These are phyloP conservation scores for Paspalum vaginatum DNA, from an alignment of 176 grass and related monocot genomes.

Conservation along the genomic window DNA sequence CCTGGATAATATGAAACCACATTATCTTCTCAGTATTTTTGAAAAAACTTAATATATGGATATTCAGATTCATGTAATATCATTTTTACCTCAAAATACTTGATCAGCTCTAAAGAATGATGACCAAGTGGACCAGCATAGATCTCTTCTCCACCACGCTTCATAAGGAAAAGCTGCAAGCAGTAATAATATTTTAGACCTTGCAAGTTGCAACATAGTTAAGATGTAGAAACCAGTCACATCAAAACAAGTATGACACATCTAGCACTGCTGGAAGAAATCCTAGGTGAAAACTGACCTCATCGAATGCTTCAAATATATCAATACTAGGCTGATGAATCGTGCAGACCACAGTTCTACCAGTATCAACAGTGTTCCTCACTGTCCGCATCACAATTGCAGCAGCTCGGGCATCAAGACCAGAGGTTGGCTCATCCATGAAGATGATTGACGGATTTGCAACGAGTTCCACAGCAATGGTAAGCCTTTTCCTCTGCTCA, in stretches of 20 bases:
- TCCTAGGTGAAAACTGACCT: conserved; percentile 46
- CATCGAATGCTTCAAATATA: conserved; percentile 98
- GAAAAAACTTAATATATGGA: not conserved
- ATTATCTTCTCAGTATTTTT: conserved; percentile 7
- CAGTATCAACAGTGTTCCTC: conserved; percentile 85
- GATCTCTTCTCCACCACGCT: conserved; percentile 90
- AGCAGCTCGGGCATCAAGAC: conserved; percentile 87
- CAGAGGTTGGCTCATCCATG: conserved; percentile 93
- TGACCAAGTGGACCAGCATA: conserved; percentile 83
- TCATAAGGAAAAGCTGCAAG: conserved; percentile 87
- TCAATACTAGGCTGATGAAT: conserved; percentile 98
- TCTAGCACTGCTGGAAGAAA: not conserved
- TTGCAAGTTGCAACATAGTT: not conserved
- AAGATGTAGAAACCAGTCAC: not conserved
- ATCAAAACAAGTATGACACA: not conserved
- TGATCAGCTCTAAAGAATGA: conserved; percentile 72
- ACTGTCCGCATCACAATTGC: conserved; percentile 94
- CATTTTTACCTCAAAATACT: conserved; percentile 91
- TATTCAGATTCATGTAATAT: conserved; percentile 4
- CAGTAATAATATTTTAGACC: conserved; percentile 32
- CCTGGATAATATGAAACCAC: conserved; percentile 46
- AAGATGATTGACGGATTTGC: conserved; percentile 92
- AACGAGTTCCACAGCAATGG: conserved; percentile 89
- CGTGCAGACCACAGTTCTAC: conserved; percentile 90
- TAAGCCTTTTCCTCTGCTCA: conserved; percentile 88